A percentile compares a stretch with the other conserved stretches of the same genome.
Conservation (phyloP, 2,329 filamentous ascomycete species). For the Neofusicoccum laricinum region DNA sequence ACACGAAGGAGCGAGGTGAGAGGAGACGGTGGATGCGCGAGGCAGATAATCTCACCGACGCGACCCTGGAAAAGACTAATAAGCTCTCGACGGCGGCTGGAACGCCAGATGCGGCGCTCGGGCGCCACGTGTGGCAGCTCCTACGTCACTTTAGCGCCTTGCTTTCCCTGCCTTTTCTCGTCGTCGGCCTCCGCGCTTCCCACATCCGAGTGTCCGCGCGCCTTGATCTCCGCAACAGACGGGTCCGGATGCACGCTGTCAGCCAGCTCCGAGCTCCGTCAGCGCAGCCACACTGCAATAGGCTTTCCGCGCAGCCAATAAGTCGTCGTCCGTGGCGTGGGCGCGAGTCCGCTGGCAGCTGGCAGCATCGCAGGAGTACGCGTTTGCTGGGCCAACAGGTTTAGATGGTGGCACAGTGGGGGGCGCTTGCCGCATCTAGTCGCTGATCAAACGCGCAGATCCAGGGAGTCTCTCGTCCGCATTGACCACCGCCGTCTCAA, state of each 20-base stretch:
- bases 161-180: neutral
- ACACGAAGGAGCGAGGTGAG: neutral
- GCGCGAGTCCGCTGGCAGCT: neutral
- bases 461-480: neutral
- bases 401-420: neutral
- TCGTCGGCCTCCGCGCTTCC: neutral
- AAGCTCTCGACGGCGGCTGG: neutral
- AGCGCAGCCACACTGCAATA: neutral
- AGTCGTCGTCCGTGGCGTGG: neutral
- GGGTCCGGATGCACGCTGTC: neutral
- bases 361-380: neutral
- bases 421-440: neutral
- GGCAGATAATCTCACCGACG: neutral
- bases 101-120: constrained; percentile 5
- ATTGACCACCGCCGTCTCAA: constrained; percentile 6
- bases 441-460: constrained; percentile 13
- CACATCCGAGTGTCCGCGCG: neutral
- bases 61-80: neutral
- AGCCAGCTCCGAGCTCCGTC: neutral
- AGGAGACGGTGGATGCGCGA: neutral
- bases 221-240: neutral
- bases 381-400: neutral
- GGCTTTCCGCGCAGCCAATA: neutral
- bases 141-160: constrained; percentile 12
- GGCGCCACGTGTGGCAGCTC: constrained; percentile 4